Base-by-base conservation (phyloP, 2,329 filamentous ascomycete species). In the Penicillium sp. region DNA sequence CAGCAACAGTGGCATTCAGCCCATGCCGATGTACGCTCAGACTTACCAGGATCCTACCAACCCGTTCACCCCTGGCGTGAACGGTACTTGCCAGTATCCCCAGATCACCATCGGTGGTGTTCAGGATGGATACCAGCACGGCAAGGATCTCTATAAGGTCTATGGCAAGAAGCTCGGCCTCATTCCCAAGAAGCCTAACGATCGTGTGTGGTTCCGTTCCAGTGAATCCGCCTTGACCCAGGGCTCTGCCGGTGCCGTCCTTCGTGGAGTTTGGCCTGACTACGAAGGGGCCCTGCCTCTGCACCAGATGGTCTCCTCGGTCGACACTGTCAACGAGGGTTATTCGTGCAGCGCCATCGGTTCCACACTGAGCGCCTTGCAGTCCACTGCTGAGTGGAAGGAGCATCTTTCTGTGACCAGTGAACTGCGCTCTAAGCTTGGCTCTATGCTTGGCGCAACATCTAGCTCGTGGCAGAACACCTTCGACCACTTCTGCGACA, bases 401-500 rank as follows among this genome's bases (percentile, higher is more conserved):
- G 74, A 73, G 30, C 76, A 79, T 62, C 58, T 79, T 0, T 50
- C 56, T 13, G 76, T 76, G 5, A 78, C 77, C 1, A 54, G 62
- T 19, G 17, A 60, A 3, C 63, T 79, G 17, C 76, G 75, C 24
- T 67, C 63, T 1, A 59, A 56, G 2, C 68, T 79, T 6, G 73
- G 70, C 0, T 67, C 65, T 6, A 76, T 77, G 72, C 68, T 78
- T 3, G 72, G 73, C 7, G 76, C 74, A 3, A 66, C 64, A 3
- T 63, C 60, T 0, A 67, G 65, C 37, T 66, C 67, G 8, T 79
- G 77, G 77, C 70, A 71, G 57, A 59, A 45, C 1, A 78, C 72
- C 0, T 78, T 78, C 42, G 77, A 79, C 44, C 76, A 79, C 61
- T 78, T 79, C 57, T 70, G 74, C 0, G 77, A 79, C 59, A 78